phyloP scores from a whole-genome alignment of 768 basidiomycete genomes.

The Sporobolomyces roseus region DNA sequence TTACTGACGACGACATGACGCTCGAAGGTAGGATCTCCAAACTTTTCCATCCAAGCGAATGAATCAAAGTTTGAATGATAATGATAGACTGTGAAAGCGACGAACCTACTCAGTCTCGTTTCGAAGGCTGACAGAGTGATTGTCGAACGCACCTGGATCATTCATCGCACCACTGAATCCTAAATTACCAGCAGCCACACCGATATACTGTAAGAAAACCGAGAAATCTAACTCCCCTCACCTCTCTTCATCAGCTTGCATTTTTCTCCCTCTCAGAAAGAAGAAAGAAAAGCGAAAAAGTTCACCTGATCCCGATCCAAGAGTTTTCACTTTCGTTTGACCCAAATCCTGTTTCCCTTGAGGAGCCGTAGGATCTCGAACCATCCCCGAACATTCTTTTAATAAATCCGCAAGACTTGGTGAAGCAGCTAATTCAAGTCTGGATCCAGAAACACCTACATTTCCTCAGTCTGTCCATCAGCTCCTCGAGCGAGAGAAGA shows the following conservation, averaged over 20 bases:
- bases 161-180: constrained; percentile 47
- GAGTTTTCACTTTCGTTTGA: constrained; percentile 22
- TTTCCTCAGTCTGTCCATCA: constrained; percentile 3
- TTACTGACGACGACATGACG: constrained; percentile 53
- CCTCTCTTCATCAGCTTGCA: too few relatives aligned
- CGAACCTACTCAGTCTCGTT: not conserved
- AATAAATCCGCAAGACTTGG: constrained; percentile 80
- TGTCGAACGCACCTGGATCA: constrained; percentile 51
- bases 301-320: constrained; percentile 34
- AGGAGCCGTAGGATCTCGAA: constrained; percentile 48
- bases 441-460: constrained; percentile 61
- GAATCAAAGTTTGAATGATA: constrained; percentile 67
- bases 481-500: not conserved
- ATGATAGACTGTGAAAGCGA: constrained; percentile 55
- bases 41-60: constrained; percentile 67
- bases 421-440: constrained; percentile 62
- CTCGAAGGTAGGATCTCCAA: constrained; percentile 70
- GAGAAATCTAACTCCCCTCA: constrained; percentile 83
- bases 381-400: constrained; percentile 51
- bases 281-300: too few relatives aligned
- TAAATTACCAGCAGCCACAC: constrained; percentile 53
- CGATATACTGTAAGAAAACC: constrained; percentile 77
- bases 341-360: constrained; percentile 10
- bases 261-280: too few relatives aligned
- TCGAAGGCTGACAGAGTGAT: constrained; percentile 46